These are phyloP conservation scores for Cucurbita maxima DNA, from an alignment of 306 rosid genomes.

Conservation along the genomic window DNA sequence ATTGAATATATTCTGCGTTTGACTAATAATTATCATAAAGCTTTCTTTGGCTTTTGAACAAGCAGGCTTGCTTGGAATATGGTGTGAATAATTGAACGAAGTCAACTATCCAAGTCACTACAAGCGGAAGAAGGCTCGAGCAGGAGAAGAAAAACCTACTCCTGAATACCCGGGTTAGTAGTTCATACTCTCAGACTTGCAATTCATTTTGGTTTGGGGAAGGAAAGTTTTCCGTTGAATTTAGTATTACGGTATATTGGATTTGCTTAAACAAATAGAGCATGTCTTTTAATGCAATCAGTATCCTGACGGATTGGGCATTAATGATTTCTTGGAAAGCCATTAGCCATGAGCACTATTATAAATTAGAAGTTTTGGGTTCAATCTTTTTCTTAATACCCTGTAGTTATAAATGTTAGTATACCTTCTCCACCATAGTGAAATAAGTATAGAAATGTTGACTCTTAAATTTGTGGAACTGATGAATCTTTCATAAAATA, in stretches of 20 bases:
- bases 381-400: not conserved
- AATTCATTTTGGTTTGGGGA: not conserved
- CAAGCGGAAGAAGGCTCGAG: not conserved
- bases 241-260: not conserved
- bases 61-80: not conserved
- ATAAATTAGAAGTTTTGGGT: not conserved
- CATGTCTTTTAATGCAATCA: not conserved
- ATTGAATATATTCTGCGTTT: not conserved
- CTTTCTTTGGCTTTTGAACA: constrained; percentile 3
- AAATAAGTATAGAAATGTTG: not conserved
- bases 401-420: not conserved
- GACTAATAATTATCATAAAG: not conserved
- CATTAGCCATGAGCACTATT: not conserved
- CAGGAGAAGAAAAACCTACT: not conserved
- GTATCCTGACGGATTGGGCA: not conserved
- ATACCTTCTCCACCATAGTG: not conserved
- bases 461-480: not conserved
- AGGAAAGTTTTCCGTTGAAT: not conserved
- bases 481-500: not conserved
- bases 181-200: not conserved
- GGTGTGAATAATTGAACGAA: not conserved
- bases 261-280: not conserved
- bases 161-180: not conserved
- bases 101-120: not conserved
- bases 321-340: not conserved